Evolutionary conservation across 768 basidiomycete species (phyloP).

Genomic region (Amanita fuliginea): DNA sequence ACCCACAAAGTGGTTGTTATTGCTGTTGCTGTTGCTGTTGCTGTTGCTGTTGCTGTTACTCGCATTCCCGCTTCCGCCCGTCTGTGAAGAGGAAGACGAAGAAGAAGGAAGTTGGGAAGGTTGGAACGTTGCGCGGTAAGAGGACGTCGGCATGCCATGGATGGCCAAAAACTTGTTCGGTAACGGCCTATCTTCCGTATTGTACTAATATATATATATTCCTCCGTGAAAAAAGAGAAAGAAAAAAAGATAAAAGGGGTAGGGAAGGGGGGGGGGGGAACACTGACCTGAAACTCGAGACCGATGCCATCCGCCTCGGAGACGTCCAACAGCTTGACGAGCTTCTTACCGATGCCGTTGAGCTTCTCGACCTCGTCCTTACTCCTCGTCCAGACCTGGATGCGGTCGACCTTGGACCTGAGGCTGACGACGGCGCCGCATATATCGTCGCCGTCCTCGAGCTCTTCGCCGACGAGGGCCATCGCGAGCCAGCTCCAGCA

Average conservation of each 20-base stretch:
- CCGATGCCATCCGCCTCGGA: constrained; percentile 79
- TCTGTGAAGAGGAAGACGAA: no score
- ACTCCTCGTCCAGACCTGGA: constrained; percentile 83
- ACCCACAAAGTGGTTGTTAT: constrained; percentile 6
- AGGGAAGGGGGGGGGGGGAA: neutral
- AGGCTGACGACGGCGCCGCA: constrained; percentile 84
- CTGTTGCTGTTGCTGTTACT: constrained; percentile 6
- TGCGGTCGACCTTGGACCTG: constrained; percentile 77
- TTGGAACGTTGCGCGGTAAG: constrained; percentile 60
- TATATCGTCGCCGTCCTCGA: constrained; percentile 63
- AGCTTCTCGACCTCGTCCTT: constrained; percentile 81
- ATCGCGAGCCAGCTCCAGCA: constrained; percentile 89
- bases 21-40: no score
- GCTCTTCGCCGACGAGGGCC: constrained; percentile 82
- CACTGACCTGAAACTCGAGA: constrained; percentile 78
- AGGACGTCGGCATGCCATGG: constrained; percentile 54
- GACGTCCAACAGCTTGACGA: constrained; percentile 75
- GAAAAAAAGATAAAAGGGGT: no score
- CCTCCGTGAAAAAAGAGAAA: no score
- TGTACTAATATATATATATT: constrained; percentile 38
- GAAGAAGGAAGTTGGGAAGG: constrained; percentile 1
- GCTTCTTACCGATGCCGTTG: constrained; percentile 74
- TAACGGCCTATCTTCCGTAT: constrained; percentile 77
- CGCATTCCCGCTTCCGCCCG: constrained; percentile 2
- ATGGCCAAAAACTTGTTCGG: constrained; percentile 79